These are phyloP conservation scores for Colletotrichum plurivorum DNA, from an alignment of 2,329 filamentous ascomycete species.

Conservation along the genomic window DNA sequence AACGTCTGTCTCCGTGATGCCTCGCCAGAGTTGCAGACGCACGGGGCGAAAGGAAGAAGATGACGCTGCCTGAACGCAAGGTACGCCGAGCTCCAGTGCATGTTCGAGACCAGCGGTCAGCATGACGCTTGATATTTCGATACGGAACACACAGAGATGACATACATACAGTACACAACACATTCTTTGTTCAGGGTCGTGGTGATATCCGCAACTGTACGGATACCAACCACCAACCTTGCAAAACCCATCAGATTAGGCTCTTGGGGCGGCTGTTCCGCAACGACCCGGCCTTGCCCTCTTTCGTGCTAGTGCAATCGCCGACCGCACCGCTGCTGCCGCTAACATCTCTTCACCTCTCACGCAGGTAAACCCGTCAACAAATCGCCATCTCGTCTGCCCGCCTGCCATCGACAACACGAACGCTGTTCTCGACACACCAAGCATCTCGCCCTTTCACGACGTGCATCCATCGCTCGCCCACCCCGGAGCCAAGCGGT, in stretches of 20 bases:
- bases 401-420: not conserved
- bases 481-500: not conserved
- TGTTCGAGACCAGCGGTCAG: not conserved
- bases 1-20: slow-evolving; percentile 1
- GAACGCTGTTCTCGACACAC: not conserved
- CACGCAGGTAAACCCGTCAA: slow-evolving; percentile 32
- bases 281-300: slow-evolving; percentile 28
- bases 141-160: not conserved
- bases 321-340: slow-evolving; percentile 29
- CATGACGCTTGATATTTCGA: not conserved
- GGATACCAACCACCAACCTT: slow-evolving; percentile 1
- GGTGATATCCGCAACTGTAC: not conserved
- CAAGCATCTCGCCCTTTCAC: slow-evolving; percentile 18
- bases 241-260: slow-evolving; percentile 29
- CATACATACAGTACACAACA: not conserved
- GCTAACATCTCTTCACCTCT: slow-evolving; percentile 30
- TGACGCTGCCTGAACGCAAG: slow-evolving; percentile 13
- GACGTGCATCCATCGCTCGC: slow-evolving; percentile 12
- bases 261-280: slow-evolving; percentile 39
- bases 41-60: not conserved
- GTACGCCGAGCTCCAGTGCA: slow-evolving; percentile 20
- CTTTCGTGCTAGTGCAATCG: slow-evolving; percentile 36
- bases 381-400: slow-evolving; percentile 22
- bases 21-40: not conserved
- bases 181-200: not conserved